phyloP scores from a whole-genome alignment of 495 filamentous ascomycete genomes.

The Tuber magnatum region DNA sequence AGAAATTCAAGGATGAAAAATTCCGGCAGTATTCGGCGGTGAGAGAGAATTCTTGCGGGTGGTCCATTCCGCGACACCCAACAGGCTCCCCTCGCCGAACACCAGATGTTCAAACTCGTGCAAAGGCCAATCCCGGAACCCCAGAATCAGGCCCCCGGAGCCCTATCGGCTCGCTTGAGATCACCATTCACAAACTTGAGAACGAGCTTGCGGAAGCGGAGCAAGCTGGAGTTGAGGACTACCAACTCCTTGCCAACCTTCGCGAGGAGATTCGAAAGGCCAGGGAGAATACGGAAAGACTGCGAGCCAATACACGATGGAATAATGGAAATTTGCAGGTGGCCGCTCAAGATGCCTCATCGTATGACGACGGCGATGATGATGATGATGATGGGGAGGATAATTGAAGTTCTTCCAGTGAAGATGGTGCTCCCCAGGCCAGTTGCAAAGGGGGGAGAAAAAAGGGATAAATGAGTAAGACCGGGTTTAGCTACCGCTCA shows the following conservation, averaged over 20 bases:
- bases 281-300: slow-evolving; percentile 3
- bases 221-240: background rate
- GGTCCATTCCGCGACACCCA: background rate
- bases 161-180: slow-evolving; percentile 7
- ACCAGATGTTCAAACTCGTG: background rate
- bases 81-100: background rate
- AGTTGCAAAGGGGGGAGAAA: background rate
- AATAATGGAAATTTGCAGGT: background rate
- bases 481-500: background rate
- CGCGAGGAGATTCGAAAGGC: slow-evolving; percentile 14
- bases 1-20: slow-evolving; percentile 15
- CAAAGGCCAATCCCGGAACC: background rate
- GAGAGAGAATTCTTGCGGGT: background rate
- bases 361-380: background rate
- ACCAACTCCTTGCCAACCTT: slow-evolving; percentile 10
- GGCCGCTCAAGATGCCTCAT: background rate
- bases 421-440: background rate
- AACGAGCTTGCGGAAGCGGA: slow-evolving; percentile 6
- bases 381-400: too few species aligned
- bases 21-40: background rate
- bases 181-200: slow-evolving; percentile 9
- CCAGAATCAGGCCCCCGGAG: background rate
- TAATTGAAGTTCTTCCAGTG: background rate
- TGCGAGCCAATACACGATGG: background rate
- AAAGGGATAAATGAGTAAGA: background rate